A percentile compares a stretch with the other conserved stretches of the same genome.
phyloP scores from a whole-genome alignment of 306 rosid genomes.

The Mucuna pruriens region DNA sequence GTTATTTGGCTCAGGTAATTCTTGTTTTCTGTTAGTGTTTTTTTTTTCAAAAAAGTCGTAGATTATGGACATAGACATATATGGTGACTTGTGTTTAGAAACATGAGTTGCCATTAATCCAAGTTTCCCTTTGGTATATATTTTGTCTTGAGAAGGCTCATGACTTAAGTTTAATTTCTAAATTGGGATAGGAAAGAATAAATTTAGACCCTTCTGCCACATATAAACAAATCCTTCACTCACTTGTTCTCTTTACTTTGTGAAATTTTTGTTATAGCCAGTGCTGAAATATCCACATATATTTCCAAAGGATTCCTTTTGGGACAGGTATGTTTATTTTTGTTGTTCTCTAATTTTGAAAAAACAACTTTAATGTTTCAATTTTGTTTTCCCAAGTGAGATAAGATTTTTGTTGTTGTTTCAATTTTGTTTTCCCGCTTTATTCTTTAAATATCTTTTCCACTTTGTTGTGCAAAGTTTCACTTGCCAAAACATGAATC shows the following conservation, averaged over 20 bases:
- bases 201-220: too few relatives aligned
- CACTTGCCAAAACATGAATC: conserved; percentile 12
- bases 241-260: conserved; percentile 26
- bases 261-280: conserved; percentile 59
- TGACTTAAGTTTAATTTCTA: background rate
- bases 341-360: background rate
- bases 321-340: conserved; percentile 68
- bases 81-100: conserved; percentile 11
- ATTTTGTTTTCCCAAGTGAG: background rate
- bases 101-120: background rate
- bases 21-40: background rate
- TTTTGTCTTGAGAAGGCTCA: background rate
- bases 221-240: background rate
- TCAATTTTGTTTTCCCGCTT: too few relatives aligned
- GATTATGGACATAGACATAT: background rate
- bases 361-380: background rate
- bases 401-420: too few relatives aligned
- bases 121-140: too few relatives aligned
- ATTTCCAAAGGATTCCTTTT: conserved; percentile 66
- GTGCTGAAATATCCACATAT: conserved; percentile 70
- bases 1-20: conserved; percentile 81
- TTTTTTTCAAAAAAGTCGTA: background rate
- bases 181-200: too few relatives aligned
- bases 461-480: background rate
- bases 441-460: background rate